These are phyloP conservation scores for Pseudisothecium myosuroides DNA, from an alignment of 225 moss, liverwort and hornwort genomes.

Conservation along the genomic window DNA sequence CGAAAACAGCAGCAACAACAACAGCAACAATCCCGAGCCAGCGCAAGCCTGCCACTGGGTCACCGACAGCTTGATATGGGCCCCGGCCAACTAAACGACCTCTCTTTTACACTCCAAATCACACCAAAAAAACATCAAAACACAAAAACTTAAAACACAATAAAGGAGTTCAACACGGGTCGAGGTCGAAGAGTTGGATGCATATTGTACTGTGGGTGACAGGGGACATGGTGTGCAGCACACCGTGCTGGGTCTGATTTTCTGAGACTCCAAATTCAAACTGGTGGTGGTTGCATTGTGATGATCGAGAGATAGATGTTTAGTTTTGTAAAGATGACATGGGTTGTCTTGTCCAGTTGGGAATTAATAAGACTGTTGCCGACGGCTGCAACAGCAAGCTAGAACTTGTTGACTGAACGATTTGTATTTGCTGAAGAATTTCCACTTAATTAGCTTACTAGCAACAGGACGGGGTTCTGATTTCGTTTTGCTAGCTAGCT, in stretches of 20 bases:
- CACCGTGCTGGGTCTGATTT: neutral
- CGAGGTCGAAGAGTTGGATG: neutral
- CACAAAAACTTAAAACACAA: neutral
- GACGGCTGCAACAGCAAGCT: neutral
- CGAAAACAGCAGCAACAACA: neutral
- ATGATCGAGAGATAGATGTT: neutral
- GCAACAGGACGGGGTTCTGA: neutral
- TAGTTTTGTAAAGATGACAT: slow-evolving; percentile 19
- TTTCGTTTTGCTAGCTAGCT: neutral
- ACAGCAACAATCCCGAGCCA: neutral
- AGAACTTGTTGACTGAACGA: neutral
- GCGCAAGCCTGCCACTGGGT: slow-evolving; percentile 36
- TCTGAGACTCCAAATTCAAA: neutral
- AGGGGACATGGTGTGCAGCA: neutral
- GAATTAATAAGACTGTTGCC: slow-evolving; percentile 15
- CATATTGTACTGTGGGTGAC: neutral
- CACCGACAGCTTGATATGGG: slow-evolving; percentile 43
- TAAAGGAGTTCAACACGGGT: neutral
- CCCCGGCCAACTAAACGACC: slow-evolving; percentile 1
- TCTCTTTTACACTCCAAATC: neutral
- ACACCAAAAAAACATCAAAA: neutral
- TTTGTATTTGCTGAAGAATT: neutral
- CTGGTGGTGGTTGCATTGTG: neutral
- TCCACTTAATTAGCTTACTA: neutral
- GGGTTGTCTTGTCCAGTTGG: slow-evolving; percentile 27